Percentiles rank a stretch among this genome's conserved stretches.
Evolutionary conservation across 2,329 filamentous ascomycete genomes (phyloP).

Genomic region (Aspergillus neotritici): DNA sequence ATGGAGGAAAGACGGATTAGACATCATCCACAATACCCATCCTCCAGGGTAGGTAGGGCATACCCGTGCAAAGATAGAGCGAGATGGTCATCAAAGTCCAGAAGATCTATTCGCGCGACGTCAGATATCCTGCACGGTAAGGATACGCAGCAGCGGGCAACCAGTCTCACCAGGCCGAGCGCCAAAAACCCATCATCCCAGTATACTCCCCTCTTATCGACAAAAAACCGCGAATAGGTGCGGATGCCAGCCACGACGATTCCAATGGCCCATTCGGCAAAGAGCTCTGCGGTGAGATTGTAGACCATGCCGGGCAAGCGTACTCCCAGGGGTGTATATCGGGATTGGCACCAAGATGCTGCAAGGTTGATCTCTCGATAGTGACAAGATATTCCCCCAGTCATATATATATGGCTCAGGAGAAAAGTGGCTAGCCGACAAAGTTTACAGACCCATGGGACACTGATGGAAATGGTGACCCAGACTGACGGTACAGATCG

Average conservation of each 20-base stretch:
- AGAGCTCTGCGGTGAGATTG: conserved; percentile 16
- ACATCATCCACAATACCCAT: background rate
- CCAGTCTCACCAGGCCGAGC: conserved; percentile 7
- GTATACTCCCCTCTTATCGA: conserved; percentile 9
- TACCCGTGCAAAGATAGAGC: conserved; percentile 14
- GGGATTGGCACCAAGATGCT: too few species aligned
- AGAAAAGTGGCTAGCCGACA: too few species aligned
- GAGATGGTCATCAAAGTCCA: conserved; percentile 15
- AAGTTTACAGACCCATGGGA: too few species aligned
- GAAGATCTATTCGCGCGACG: conserved; percentile 5
- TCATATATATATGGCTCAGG: too few species aligned
- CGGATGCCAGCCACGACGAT: conserved; percentile 13
- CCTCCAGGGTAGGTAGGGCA: background rate
- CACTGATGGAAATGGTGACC: too few species aligned
- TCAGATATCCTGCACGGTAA: too few species aligned
- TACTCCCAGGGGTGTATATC: too few species aligned
- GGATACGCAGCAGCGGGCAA: too few species aligned
- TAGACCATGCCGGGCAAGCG: conserved; percentile 6
- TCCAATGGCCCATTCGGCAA: conserved; percentile 15
- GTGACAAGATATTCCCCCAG: too few species aligned
- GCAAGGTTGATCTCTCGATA: too few species aligned
- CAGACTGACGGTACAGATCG: too few species aligned
- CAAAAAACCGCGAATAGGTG: conserved; percentile 14
- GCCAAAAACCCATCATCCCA: conserved; percentile 15
- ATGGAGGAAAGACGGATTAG: too few species aligned